These are phyloP conservation scores for Lasiosphaeria hispida DNA, from an alignment of 495 filamentous ascomycete genomes.

Conservation along the genomic window DNA sequence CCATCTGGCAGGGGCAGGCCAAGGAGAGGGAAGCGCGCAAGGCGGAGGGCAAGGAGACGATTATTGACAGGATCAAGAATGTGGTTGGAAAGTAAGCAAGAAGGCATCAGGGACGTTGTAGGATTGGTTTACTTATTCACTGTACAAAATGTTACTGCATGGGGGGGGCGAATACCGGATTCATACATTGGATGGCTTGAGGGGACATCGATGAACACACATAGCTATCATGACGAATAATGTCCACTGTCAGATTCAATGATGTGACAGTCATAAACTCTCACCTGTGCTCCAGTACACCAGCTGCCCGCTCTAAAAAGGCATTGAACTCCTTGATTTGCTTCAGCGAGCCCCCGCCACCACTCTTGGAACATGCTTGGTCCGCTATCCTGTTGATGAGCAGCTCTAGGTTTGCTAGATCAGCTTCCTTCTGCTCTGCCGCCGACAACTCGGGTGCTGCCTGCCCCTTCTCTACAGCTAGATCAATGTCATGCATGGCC, in stretches of 20 bases:
- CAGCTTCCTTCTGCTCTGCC: slow-evolving; percentile 39
- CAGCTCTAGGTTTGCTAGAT: slow-evolving; percentile 48
- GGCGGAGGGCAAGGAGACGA: slow-evolving; percentile 55
- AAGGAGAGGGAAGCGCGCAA: slow-evolving; percentile 56
- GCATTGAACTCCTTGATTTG: slow-evolving; percentile 56
- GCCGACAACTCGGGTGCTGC: slow-evolving; percentile 37
- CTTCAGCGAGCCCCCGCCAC: slow-evolving; percentile 47
- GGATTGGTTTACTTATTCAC: slow-evolving; percentile 9
- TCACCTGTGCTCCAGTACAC: slow-evolving; percentile 44
- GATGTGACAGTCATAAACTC: too few species aligned
- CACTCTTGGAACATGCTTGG: slow-evolving; percentile 42
- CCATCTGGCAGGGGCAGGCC: slow-evolving; percentile 56
- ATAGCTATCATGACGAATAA: too few species aligned
- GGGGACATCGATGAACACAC: neutral
- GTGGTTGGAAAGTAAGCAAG: slow-evolving; percentile 12
- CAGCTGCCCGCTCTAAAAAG: slow-evolving; percentile 53
- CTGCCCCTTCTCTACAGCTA: slow-evolving; percentile 48
- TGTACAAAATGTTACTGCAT: slow-evolving; percentile 4
- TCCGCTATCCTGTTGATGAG: slow-evolving; percentile 46
- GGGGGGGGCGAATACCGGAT: neutral
- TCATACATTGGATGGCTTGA: neutral
- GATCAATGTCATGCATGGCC: slow-evolving; percentile 55
- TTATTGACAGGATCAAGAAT: slow-evolving; percentile 44
- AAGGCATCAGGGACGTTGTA: slow-evolving; percentile 4
- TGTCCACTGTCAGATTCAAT: too few species aligned